Percentiles rank a stretch among this genome's conserved stretches.
Evolutionary conservation across 129 eudicot genomes (phyloP).

Genomic region (Tanacetum coccineum): DNA sequence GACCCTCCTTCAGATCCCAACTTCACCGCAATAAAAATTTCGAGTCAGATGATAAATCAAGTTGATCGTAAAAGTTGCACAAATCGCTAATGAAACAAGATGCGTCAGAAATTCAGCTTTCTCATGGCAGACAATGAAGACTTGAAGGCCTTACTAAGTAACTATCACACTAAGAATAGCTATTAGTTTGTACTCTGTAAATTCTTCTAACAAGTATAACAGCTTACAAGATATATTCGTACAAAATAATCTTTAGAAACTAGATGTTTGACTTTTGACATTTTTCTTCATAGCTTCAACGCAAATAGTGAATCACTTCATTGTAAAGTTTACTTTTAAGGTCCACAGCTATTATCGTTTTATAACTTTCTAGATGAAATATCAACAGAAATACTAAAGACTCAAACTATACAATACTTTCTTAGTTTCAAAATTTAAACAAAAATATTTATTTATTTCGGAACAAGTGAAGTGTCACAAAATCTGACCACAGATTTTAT

Average conservation of each 20-base stretch:
- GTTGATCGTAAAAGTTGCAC: conserved; percentile 9
- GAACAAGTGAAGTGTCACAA: background rate
- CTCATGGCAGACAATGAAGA: background rate
- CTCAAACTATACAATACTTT: background rate
- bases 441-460: background rate
- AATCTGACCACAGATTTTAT: too few relatives aligned
- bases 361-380: background rate
- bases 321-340: too few relatives aligned
- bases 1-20: conserved; percentile 51
- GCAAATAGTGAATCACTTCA: background rate
- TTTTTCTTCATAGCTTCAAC: background rate
- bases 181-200: too few relatives aligned
- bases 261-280: conserved; percentile 7
- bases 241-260: background rate
- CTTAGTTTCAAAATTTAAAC: background rate
- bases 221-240: too few relatives aligned
- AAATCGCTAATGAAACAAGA: conserved; percentile 12
- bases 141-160: too few relatives aligned
- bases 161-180: too few relatives aligned
- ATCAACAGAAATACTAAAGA: background rate
- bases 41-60: conserved; percentile 16
- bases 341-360: background rate
- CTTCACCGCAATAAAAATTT: conserved; percentile 32
- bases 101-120: background rate
- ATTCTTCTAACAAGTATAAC: too few relatives aligned